Evolutionary conservation across 306 rosid species (phyloP).

Genomic region (Vachellia pachyceras): DNA sequence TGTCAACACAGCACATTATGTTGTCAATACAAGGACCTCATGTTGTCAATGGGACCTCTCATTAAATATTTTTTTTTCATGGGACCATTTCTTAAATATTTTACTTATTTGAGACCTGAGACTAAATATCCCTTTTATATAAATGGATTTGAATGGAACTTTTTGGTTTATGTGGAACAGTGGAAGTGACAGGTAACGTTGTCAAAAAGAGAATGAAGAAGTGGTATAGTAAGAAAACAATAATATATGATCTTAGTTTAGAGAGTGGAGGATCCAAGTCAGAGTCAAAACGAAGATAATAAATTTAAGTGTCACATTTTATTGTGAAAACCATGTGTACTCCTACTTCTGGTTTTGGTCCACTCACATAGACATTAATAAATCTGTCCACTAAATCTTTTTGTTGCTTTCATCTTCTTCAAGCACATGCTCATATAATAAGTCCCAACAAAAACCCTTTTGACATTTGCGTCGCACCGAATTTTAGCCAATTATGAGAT

Average conservation of each 20-base stretch:
- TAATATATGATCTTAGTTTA: not conserved
- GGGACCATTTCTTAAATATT: too few species aligned
- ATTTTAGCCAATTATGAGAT: conserved; percentile 43
- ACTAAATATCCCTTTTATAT: too few species aligned
- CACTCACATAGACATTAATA: not conserved
- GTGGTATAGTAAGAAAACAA: not conserved
- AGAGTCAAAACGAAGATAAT: not conserved
- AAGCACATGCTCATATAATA: conserved; percentile 49
- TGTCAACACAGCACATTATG: too few species aligned
- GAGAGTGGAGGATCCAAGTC: not conserved
- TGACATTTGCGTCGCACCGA: conserved; percentile 40
- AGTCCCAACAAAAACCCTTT: conserved; percentile 29
- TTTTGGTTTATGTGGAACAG: conserved; percentile 5
- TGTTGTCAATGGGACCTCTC: too few species aligned
- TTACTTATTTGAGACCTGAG: too few species aligned
- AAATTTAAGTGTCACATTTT: conserved; percentile 11
- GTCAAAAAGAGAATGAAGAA: too few species aligned
- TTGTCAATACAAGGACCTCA: too few species aligned
- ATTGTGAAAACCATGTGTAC: conserved; percentile 25
- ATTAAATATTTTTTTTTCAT: too few species aligned
- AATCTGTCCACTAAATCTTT: conserved; percentile 38
- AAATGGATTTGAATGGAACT: not conserved
- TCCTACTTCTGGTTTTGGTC: conserved; percentile 28
- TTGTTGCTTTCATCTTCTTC: conserved; percentile 40
- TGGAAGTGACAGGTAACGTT: not conserved